Base-by-base conservation (phyloP, 129 eudicot genomes). In the Lactuca sativa region DNA sequence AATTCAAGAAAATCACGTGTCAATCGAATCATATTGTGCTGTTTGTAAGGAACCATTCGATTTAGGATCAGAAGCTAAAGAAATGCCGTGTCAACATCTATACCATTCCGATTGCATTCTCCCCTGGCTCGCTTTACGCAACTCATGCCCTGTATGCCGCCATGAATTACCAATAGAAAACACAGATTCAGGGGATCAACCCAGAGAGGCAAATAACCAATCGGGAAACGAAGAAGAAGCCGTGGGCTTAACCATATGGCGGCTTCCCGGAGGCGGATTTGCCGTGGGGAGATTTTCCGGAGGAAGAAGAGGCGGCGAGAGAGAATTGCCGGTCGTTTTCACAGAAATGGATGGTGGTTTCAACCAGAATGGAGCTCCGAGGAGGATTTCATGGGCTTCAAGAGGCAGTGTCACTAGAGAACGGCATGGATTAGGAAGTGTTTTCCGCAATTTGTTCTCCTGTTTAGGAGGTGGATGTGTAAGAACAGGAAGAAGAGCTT, bases 301-400 rank as follows among this genome's bases (percentile, higher is more conserved):
- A 0, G 99, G 99, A n/a, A 83, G 96, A 66, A 71, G 95, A 74
- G 93, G 92, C 4, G 96, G 90, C 14, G 92, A 85, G 78, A 77
- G 98, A 47, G 99, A 90, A 72, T 69, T 87, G 18, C 95, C 97
- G 0, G 99, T 87, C 15, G 99, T 93, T 10, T 93, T 84, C 52
- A 93, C 99, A 0, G 99, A 93, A 77, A 85, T 93, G 97, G 99
- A 93, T 57, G 97, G 99, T 2, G 99, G 92, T 58, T 86, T 92
- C 44, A 85, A 78, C 62, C 75, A 89, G 33, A 85, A 84, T 62
- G 96, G 96, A 43, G 84, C 64, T 18, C 95, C 96, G 1, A 82
- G 98, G 81, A 77, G 98, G 90, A 82, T 93, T 55, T 83, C 96
- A 0, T 93, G 98, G 98, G 92, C 88, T 44, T 59, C 90, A 2